A percentile compares a stretch with the other conserved stretches of the same genome.
Evolutionary conservation across 805 yeast genomes (phyloP).

Genomic region (Kazachstania kunashirensis): DNA sequence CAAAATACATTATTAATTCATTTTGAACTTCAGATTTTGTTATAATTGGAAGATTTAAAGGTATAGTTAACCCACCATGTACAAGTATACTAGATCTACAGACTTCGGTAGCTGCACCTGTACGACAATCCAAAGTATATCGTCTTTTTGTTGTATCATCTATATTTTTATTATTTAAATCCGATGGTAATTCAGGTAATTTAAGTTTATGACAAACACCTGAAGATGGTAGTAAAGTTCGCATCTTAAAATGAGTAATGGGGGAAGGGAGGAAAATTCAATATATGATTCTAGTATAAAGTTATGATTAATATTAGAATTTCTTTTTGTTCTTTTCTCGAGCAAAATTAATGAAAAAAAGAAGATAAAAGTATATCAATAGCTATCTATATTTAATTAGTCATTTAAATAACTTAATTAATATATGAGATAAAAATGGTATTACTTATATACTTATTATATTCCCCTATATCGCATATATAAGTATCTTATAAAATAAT

Average conservation of each 20-base stretch:
- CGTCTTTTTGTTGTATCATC: constrained; percentile 40
- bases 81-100: constrained; percentile 52
- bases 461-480: too few relatives aligned
- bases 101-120: constrained; percentile 56
- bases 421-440: too few relatives aligned
- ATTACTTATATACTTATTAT: too few relatives aligned
- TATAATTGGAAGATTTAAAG: constrained; percentile 38
- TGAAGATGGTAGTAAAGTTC: constrained; percentile 54
- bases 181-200: constrained; percentile 38
- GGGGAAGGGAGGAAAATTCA: too few relatives aligned
- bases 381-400: too few relatives aligned
- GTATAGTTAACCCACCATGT: constrained; percentile 60
- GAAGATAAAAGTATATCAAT: too few relatives aligned
- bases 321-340: too few relatives aligned
- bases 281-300: too few relatives aligned
- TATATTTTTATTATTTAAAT: constrained; percentile 4
- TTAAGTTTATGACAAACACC: constrained; percentile 48
- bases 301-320: too few relatives aligned
- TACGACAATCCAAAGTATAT: constrained; percentile 46
- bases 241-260: constrained; percentile 32
- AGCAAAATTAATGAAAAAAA: too few relatives aligned
- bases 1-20: constrained; percentile 31
- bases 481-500: too few relatives aligned
- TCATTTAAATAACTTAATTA: too few relatives aligned
- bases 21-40: constrained; percentile 33